Base-by-base conservation (phyloP, 495 filamentous ascomycete genomes). In the Schizothecium vesticola region DNA sequence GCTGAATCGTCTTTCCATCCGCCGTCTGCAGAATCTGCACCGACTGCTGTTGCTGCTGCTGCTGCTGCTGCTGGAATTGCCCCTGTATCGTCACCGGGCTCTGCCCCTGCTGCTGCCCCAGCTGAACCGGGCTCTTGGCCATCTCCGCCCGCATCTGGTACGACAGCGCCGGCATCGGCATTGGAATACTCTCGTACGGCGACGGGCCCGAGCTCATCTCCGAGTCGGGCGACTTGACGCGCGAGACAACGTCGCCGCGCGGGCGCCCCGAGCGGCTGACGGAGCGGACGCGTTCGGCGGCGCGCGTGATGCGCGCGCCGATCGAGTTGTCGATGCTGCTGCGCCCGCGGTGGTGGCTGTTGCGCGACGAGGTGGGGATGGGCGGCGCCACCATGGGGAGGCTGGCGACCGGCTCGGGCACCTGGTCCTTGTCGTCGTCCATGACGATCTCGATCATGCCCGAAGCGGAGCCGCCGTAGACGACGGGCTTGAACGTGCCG, bases 401-500 rank as follows among this genome's bases (percentile, higher is more conserved):
- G 1, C 43, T 73, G 19, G 65, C 62, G 57, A 43, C 6, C 67
- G 67, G 61, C 51, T 22, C 65, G 72, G 64, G 22, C 62, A 13
- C 9, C 51, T 68, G 77, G 59, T 77, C 72, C 19, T 80, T 71
- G 63, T 83, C 82, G 22, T 92, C 89, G 67, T 88, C 86, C 77
- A 91, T 88, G n/a, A 88, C 88, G 69, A 92, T 89, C 69, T 91
- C 88, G 64, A 92, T 92, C 23, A 87, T 87, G 6, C 85, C 90
- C 0, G 85, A 89, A 86, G 86, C 51, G 16, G 43, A 51, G 23
- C 75, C 75, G 62, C 72, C 76, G 69, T 80, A 83, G 22, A 81
- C 75, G 16, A 75, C 67, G 12, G 73, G 75, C 16, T 80, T 73
- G 21, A 56, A 25, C 1, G 73, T 75, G 25, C 26, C 68, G 10